These are phyloP conservation scores for Saccharomyces kudriavzevii DNA, from an alignment of 805 yeast genomes.

Conservation along the genomic window DNA sequence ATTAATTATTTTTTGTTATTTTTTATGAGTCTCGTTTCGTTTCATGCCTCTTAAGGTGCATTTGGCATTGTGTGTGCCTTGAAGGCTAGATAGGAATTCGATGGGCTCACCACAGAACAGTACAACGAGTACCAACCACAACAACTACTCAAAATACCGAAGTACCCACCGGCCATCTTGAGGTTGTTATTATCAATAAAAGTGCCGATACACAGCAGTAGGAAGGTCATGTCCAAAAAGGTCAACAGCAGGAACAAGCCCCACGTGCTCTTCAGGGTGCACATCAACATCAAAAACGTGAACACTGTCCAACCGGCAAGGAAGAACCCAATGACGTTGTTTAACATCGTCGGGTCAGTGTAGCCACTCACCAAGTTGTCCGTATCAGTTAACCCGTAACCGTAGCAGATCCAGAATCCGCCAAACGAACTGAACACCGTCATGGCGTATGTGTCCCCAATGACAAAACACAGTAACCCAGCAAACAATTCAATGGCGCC, in stretches of 20 bases:
- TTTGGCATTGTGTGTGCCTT: conserved; percentile 49
- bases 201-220: conserved; percentile 42
- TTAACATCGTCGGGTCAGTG: conserved; percentile 35
- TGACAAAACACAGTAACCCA: conserved; percentile 69
- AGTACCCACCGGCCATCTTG: conserved; percentile 52
- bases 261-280: conserved; percentile 54
- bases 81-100: conserved; percentile 50
- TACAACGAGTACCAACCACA: conserved; percentile 57
- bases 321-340: conserved; percentile 50
- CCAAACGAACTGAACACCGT: conserved; percentile 44
- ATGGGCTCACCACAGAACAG: conserved; percentile 51
- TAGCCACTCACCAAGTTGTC: conserved; percentile 49
- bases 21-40: background rate
- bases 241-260: conserved; percentile 48
- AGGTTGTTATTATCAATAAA: conserved; percentile 40
- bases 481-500: conserved; percentile 65
- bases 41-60: conserved; percentile 19
- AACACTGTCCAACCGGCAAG: conserved; percentile 58
- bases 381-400: conserved; percentile 51
- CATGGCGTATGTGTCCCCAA: conserved; percentile 71
- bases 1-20: background rate
- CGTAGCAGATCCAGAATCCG: conserved; percentile 74
- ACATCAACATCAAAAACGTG: conserved; percentile 48
- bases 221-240: conserved; percentile 46
- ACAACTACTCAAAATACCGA: conserved; percentile 49